Base-by-base conservation (phyloP, 2,329 filamentous ascomycete genomes). In the Aspergillus ustus region DNA sequence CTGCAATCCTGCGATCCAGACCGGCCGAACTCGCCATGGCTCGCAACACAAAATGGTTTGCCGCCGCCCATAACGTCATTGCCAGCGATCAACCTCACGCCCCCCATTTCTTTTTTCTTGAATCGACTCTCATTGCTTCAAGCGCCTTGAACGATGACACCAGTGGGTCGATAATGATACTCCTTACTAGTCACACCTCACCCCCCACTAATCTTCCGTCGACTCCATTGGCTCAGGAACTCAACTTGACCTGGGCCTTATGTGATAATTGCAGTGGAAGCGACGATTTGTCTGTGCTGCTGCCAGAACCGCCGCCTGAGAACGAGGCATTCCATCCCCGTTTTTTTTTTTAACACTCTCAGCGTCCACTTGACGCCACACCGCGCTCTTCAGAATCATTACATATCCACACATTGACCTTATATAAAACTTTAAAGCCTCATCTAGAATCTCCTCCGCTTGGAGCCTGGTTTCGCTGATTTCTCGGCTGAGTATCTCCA, bases 61-160 rank as follows among this genome's bases (percentile, higher is more conserved):
- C 64, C 66, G 59, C 54, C 65, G 58, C 60, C 55, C 61, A 68
- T 70, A 69, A 69, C 68, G 68, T 69, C 68, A 70, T 69, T 68
- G 58, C 70, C 70, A 70, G 63, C 67, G 66, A 70, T 67, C 67
- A 68, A 71, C 70, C 63, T 70, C 64, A 66, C 68, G 65, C 52
- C 60, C 62, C 66, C 69, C 66, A 46, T 17, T 2, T 9, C 15
- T 65, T 65, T 67, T 61, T 63, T 63, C 58, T 63, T 64, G 61
- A 57, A 61, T 61, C 49, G 44, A 48, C 31, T 53, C 49, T 58
- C 60, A 61, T 59, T 50, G 52, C 52, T 63, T 63, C 61, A 43
- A 50, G 29, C 54, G 52, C 50, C 59, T 63, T 59, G 49, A 62
- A 61, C 44, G 53, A 65, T 63, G 55, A 53, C 50, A 59, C 50